Evolutionary conservation across 2,329 filamentous ascomycete genomes (phyloP).

Genomic region (Penicillium sp.): DNA sequence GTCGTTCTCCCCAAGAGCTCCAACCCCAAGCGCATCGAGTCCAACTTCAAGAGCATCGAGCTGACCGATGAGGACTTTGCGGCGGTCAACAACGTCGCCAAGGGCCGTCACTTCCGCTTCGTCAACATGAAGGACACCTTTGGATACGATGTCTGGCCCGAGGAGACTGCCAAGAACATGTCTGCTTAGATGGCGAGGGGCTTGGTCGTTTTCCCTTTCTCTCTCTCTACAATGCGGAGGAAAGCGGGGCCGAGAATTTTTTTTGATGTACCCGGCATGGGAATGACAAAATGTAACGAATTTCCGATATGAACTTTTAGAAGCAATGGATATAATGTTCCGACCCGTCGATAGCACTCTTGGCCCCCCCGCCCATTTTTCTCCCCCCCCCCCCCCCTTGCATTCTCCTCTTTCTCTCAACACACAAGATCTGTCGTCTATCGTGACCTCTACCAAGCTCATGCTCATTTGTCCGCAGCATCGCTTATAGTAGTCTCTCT

Average conservation of each 20-base stretch:
- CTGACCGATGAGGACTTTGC: constrained; percentile 54
- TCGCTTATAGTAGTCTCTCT: no score
- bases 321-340: constrained; percentile 13
- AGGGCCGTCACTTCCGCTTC: constrained; percentile 62
- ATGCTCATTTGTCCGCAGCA: no score
- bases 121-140: constrained; percentile 81
- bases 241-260: neutral
- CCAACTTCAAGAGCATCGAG: constrained; percentile 60
- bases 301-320: constrained; percentile 8
- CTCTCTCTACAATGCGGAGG: neutral
- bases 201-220: no score
- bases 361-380: neutral
- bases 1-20: constrained; percentile 65
- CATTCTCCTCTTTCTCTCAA: no score
- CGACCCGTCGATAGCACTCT: neutral
- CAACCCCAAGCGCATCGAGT: constrained; percentile 59
- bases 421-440: no score
- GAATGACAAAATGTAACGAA: constrained; percentile 10
- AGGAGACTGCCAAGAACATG: constrained; percentile 43
- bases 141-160: constrained; percentile 65
- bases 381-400: no score
- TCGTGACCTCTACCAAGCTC: no score
- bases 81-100: constrained; percentile 58
- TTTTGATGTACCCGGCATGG: constrained; percentile 1
- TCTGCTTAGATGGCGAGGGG: constrained; percentile 21